These are phyloP conservation scores for Lentinula novae-zelandiae DNA, from an alignment of 1,284 basidiomycete species.

Conservation along the genomic window DNA sequence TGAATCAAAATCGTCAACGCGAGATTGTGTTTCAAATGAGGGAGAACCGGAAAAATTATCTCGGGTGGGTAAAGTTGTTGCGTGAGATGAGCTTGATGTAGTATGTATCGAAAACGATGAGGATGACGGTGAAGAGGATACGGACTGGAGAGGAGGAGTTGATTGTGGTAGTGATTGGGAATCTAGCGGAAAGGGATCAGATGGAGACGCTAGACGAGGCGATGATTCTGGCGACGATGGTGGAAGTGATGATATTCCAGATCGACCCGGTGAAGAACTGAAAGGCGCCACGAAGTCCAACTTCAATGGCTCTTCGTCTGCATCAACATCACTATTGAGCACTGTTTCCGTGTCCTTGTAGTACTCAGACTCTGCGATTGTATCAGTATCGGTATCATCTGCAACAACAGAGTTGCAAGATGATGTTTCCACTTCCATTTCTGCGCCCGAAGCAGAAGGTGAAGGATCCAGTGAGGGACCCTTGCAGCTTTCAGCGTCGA, in stretches of 20 bases:
- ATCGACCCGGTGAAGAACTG: neutral
- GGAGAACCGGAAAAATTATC: conserved; percentile 33
- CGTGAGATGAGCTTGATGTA: conserved; percentile 28
- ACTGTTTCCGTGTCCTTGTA: neutral
- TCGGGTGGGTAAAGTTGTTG: conserved; percentile 28
- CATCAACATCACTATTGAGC: neutral
- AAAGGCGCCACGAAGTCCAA: neutral
- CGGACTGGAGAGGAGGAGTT: neutral
- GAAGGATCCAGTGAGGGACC: neutral
- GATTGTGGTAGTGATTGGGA: neutral
- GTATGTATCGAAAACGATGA: conserved; percentile 13
- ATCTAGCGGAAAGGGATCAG: neutral
- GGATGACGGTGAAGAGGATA: conserved; percentile 1
- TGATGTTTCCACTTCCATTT: neutral
- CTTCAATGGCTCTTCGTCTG: neutral
- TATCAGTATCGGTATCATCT: conserved; percentile 2
- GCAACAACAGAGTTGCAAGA: neutral
- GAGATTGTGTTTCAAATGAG: conserved; percentile 22
- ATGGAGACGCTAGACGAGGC: neutral
- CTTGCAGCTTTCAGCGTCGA: neutral
- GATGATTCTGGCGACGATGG: neutral
- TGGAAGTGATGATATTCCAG: neutral
- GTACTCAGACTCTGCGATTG: neutral
- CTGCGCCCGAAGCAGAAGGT: neutral
- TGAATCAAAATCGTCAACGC: neutral